phyloP scores from a whole-genome alignment of 1,284 basidiomycete genomes.

The Malassezia equina region DNA sequence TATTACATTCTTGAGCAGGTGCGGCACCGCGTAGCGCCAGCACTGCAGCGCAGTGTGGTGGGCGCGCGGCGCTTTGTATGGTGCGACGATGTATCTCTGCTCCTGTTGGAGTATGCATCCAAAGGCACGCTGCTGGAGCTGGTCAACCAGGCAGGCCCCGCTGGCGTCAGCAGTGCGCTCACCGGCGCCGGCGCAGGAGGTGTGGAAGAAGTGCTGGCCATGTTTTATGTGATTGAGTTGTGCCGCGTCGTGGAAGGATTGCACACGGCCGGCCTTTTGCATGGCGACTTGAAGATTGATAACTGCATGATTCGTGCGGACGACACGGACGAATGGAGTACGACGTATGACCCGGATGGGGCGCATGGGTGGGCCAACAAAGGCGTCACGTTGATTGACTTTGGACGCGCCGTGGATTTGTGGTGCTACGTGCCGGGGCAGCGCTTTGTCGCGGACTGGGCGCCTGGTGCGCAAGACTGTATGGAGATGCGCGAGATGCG shows the following conservation, averaged over 20 bases:
- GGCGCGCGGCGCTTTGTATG: slow-evolving; percentile 31
- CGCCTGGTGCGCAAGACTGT: slow-evolving; percentile 66
- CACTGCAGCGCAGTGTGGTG: slow-evolving; percentile 26
- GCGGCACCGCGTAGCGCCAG: slow-evolving; percentile 49
- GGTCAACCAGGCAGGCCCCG: slow-evolving; percentile 59
- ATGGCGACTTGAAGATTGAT: slow-evolving; percentile 98
- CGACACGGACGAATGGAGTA: slow-evolving; percentile 61
- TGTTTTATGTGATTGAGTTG: slow-evolving; percentile 90
- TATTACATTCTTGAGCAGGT: slow-evolving; percentile 74
- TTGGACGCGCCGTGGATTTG: slow-evolving; percentile 84
- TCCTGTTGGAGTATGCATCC: slow-evolving; percentile 74
- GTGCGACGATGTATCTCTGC: slow-evolving; percentile 68
- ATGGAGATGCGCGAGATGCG: slow-evolving; percentile 70
- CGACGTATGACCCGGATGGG: slow-evolving; percentile 65
- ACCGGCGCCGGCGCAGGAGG: slow-evolving; percentile 55
- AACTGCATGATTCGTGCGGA: slow-evolving; percentile 88
- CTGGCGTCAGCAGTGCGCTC: slow-evolving; percentile 54
- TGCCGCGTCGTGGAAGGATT: slow-evolving; percentile 71
- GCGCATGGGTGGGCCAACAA: slow-evolving; percentile 73
- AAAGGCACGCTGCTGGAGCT: slow-evolving; percentile 89
- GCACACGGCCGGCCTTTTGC: slow-evolving; percentile 73
- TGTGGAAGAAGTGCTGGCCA: slow-evolving; percentile 81
- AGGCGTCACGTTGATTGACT: slow-evolving; percentile 88
- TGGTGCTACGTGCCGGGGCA: slow-evolving; percentile 61
- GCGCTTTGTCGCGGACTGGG: slow-evolving; percentile 78